phyloP scores from a whole-genome alignment of 1,284 basidiomycete genomes.

The Mycena sp. region DNA sequence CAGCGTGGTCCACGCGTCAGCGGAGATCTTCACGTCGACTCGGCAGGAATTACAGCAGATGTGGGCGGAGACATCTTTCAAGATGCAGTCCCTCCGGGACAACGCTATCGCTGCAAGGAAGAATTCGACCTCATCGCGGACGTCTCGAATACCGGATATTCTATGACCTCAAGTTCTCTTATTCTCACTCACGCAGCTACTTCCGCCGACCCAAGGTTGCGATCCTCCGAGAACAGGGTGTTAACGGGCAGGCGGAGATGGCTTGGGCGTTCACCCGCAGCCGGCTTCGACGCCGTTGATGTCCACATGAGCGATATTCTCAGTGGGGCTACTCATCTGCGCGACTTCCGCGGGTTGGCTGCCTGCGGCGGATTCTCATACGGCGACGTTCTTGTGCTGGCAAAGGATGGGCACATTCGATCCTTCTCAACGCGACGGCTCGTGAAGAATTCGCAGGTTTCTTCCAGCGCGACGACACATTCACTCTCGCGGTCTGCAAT shows the following conservation, averaged over 20 bases:
- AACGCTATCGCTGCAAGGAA: slow-evolving; percentile 81
- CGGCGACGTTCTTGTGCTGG: slow-evolving; percentile 97
- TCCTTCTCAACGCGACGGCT: slow-evolving; percentile 82
- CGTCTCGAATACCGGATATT: slow-evolving; percentile 69
- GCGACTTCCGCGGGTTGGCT: slow-evolving; percentile 86
- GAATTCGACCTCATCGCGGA: slow-evolving; percentile 86
- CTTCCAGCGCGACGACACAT: slow-evolving; percentile 85
- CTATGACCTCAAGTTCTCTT: slow-evolving; percentile 78
- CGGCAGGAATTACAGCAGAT: slow-evolving; percentile 81
- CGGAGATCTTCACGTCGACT: slow-evolving; percentile 70
- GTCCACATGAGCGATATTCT: slow-evolving; percentile 99
- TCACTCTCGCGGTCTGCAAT: slow-evolving; percentile 96
- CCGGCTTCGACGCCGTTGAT: slow-evolving; percentile 95
- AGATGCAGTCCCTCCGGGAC: slow-evolving; percentile 92
- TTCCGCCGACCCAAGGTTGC: slow-evolving; percentile 86
- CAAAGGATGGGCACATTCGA: slow-evolving; percentile 97
- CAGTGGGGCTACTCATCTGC: slow-evolving; percentile 70
- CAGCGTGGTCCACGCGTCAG: slow-evolving; percentile 63
- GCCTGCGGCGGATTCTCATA: slow-evolving; percentile 99
- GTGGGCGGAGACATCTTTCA: slow-evolving; percentile 96
- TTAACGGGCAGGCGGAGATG: slow-evolving; percentile 99
- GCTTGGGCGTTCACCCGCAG: slow-evolving; percentile 95
- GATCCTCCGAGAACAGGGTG: slow-evolving; percentile 97
- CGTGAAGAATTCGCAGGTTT: slow-evolving; percentile 83
- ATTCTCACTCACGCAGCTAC: slow-evolving; percentile 50